Evolutionary conservation across 1,284 basidiomycete species (phyloP).

Genomic region (Puccinia hordei): DNA sequence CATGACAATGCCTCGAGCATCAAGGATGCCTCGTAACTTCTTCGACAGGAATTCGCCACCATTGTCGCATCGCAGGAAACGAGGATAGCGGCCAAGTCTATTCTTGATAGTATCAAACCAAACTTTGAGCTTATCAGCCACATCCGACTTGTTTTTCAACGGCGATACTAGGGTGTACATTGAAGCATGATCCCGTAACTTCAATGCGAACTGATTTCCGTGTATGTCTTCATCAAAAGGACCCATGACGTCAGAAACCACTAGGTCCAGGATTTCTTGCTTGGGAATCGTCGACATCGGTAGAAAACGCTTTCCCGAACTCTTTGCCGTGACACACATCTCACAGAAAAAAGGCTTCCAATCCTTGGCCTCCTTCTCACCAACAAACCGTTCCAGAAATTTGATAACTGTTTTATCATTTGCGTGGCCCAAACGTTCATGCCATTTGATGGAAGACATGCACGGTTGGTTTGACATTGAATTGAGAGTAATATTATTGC

Average conservation of each 20-base stretch:
- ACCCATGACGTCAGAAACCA: constrained; percentile 19
- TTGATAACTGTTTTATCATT: not conserved
- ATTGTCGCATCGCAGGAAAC: not conserved
- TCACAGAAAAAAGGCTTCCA: not conserved
- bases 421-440: not conserved
- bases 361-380: not conserved
- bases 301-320: not conserved
- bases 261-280: not conserved
- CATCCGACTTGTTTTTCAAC: not conserved
- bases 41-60: not conserved
- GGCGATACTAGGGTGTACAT: not conserved
- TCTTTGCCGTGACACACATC: not conserved
- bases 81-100: not conserved
- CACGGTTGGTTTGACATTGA: not conserved
- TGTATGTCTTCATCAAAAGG: constrained; percentile 15
- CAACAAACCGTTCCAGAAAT: not conserved
- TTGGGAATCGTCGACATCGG: not conserved
- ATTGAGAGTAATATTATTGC: not conserved
- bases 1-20: not conserved
- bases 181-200: constrained; percentile 1
- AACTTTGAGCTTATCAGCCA: no score
- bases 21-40: not conserved
- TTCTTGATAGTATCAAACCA: not conserved
- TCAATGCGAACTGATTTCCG: not conserved
- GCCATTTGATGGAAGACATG: not conserved